phyloP scores from a whole-genome alignment of 768 basidiomycete genomes.

The Mycena alexandri region DNA sequence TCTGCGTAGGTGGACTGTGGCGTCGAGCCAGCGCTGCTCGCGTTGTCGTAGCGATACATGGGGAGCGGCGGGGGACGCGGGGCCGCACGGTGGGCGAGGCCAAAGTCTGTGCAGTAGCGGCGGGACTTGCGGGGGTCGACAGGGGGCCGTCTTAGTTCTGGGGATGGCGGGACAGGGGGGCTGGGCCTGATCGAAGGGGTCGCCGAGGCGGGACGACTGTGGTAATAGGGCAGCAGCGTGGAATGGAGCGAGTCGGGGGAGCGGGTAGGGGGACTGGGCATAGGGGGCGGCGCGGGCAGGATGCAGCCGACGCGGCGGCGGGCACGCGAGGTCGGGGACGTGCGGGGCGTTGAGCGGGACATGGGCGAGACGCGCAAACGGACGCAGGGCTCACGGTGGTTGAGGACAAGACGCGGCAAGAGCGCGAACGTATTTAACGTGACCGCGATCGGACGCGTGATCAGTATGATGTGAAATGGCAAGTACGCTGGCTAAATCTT shows the following conservation, averaged over 20 bases:
- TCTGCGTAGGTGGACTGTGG: constrained; percentile 47
- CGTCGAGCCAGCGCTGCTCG: constrained; percentile 45
- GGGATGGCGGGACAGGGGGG: constrained; percentile 24
- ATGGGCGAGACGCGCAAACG: neutral
- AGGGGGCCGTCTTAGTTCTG: constrained; percentile 39
- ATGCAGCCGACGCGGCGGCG: constrained; percentile 34
- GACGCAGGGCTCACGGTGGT: constrained; percentile 3
- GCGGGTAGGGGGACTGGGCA: constrained; percentile 17
- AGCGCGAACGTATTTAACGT: too few species aligned
- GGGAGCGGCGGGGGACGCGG: constrained; percentile 22
- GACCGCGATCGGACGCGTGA: neutral
- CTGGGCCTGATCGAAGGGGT: constrained; percentile 25
- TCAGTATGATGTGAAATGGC: too few species aligned
- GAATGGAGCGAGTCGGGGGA: constrained; percentile 27
- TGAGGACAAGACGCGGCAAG: neutral
- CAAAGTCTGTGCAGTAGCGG: constrained; percentile 49
- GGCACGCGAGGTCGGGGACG: constrained; percentile 33
- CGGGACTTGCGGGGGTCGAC: constrained; percentile 47
- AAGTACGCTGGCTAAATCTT: neutral
- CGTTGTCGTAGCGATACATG: constrained; percentile 32
- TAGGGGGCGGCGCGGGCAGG: constrained; percentile 7
- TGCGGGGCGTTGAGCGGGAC: constrained; percentile 18
- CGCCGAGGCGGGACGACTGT: constrained; percentile 4
- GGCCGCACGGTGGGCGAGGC: constrained; percentile 33
- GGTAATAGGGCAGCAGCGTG: constrained; percentile 37